Evolutionary conservation across 2,329 filamentous ascomycete species (phyloP).

Genomic region (Decorospora gaudefroyi): DNA sequence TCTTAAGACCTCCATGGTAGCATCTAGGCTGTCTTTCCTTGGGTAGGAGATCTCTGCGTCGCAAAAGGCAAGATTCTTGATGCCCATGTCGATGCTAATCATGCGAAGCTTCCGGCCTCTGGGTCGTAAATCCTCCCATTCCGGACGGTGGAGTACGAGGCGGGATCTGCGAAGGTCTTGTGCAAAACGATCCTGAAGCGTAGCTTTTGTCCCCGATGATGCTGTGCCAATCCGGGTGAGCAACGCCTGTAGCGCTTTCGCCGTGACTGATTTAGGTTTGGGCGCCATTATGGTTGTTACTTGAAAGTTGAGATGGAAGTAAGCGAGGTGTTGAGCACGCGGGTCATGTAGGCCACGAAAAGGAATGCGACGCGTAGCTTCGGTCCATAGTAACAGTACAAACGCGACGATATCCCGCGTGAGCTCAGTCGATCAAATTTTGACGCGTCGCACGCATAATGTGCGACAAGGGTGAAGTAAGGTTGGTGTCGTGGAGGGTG

Average conservation of each 20-base stretch:
- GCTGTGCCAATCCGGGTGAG: conserved; percentile 65
- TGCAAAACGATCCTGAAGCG: conserved; percentile 58
- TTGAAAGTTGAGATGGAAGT: background rate
- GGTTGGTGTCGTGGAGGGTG: background rate
- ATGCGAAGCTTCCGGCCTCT: conserved; percentile 51
- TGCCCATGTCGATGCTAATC: conserved; percentile 82
- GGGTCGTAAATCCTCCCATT: conserved; percentile 1
- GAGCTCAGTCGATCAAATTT: too few species aligned
- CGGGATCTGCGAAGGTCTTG: conserved; percentile 38
- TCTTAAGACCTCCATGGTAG: conserved; percentile 32
- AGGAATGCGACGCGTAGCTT: background rate
- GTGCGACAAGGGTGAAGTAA: background rate
- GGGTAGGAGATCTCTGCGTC: conserved; percentile 54
- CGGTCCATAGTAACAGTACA: too few species aligned
- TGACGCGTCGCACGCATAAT: too few species aligned
- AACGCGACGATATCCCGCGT: too few species aligned
- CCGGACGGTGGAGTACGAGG: conserved; percentile 4
- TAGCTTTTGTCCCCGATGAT: conserved; percentile 63
- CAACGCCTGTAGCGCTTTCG: conserved; percentile 61
- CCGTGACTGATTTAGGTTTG: conserved; percentile 46
- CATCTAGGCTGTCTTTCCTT: conserved; percentile 5
- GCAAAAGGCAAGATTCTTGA: conserved; percentile 78
- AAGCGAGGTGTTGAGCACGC: background rate
- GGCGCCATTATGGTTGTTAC: conserved; percentile 17
- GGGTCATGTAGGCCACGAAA: background rate